These are phyloP conservation scores for Aleurites moluccanus DNA, from an alignment of 441 rosid species.

Conservation along the genomic window DNA sequence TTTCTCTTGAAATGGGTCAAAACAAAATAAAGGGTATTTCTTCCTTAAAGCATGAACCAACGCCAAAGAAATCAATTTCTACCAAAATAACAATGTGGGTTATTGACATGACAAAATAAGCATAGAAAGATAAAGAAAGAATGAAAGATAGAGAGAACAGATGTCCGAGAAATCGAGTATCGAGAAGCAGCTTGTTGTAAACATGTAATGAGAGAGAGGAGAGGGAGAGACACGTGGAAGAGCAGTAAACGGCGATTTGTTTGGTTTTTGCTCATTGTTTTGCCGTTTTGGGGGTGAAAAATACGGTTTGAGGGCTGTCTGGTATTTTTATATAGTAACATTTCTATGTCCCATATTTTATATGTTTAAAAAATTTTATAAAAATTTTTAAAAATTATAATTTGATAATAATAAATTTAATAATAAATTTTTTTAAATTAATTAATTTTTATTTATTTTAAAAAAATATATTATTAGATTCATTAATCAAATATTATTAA, in stretches of 20 bases:
- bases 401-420: no score
- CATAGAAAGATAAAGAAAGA: neutral
- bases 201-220: neutral
- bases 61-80: neutral
- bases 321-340: no score
- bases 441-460: no score
- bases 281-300: conserved; percentile 4
- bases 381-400: no score
- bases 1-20: no score
- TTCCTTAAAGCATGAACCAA: conserved; percentile 10
- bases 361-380: no score
- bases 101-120: neutral
- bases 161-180: conserved; percentile 12
- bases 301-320: no score
- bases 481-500: no score
- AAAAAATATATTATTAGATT: no score
- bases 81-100: conserved; percentile 10
- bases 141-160: conserved; percentile 18
- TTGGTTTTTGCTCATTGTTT: neutral
- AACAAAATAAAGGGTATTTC: conserved; percentile 20
- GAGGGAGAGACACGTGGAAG: conserved; percentile 26
- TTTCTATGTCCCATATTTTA: no score
- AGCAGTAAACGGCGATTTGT: conserved; percentile 16
- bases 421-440: no score
- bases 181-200: conserved; percentile 5